These are phyloP conservation scores for Colletotrichum shisoi DNA, from an alignment of 2,329 filamentous ascomycete species.

Conservation along the genomic window DNA sequence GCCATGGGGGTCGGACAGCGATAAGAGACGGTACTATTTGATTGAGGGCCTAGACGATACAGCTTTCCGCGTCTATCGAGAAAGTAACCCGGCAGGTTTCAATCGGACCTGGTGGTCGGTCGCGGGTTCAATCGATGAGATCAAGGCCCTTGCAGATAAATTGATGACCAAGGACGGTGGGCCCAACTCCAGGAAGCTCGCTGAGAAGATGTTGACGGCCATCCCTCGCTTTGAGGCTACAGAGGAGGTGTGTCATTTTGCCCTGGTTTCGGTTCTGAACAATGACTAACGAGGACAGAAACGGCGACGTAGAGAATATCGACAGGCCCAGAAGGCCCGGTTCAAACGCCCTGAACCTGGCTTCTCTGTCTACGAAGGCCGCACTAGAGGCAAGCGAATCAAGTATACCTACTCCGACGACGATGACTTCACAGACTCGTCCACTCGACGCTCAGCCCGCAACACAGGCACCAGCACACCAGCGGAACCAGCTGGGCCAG, in stretches of 20 bases:
- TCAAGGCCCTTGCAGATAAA: conserved; percentile 77
- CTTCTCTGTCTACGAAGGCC: conserved; percentile 93
- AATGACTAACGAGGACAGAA: conserved; percentile 64
- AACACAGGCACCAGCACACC: conserved; percentile 79
- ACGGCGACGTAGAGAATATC: conserved; percentile 90
- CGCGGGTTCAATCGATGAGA: conserved; percentile 87
- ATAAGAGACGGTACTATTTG: conserved; percentile 92
- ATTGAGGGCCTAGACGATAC: conserved; percentile 95
- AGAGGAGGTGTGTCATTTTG: conserved; percentile 71
- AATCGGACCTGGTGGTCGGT: conserved; percentile 90
- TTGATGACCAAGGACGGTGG: conserved; percentile 79
- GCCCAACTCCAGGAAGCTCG: conserved; percentile 79
- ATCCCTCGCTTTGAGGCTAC: conserved; percentile 91
- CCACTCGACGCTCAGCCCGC: conserved; percentile 72
- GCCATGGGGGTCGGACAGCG: conserved; percentile 86
- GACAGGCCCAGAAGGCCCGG: conserved; percentile 81
- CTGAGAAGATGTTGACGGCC: conserved; percentile 78
- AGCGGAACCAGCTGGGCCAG: conserved; percentile 67
- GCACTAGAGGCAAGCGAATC: conserved; percentile 93
- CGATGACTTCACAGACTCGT: conserved; percentile 73
- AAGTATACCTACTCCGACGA: conserved; percentile 96
- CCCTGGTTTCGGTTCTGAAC: conserved; percentile 6
- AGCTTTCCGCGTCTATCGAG: conserved; percentile 89
- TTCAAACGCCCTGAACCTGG: conserved; percentile 88
- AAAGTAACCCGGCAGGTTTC: conserved; percentile 82